Conservation (phyloP, 495 filamentous ascomycete species). For the Aspergillus egyptiacus region DNA sequence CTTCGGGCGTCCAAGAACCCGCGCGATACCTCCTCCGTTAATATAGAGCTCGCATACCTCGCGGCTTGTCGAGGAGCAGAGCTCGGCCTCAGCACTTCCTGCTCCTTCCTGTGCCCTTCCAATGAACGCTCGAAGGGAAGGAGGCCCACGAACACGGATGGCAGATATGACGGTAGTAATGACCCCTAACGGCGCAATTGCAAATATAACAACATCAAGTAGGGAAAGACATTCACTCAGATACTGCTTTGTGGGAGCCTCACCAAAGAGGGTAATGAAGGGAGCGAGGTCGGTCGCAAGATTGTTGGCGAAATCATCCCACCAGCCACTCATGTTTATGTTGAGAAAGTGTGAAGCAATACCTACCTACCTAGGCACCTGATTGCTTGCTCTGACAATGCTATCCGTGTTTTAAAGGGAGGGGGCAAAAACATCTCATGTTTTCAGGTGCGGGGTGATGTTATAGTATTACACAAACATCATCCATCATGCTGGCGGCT, state of each 20-base stretch:
- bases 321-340: too few relatives aligned
- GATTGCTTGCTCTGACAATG: too few relatives aligned
- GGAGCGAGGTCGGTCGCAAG: constrained; percentile 6
- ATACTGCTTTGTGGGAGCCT: constrained; percentile 5
- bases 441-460: too few relatives aligned
- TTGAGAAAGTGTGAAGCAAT: too few relatives aligned
- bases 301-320: constrained; percentile 9
- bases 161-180: not conserved
- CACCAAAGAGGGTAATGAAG: constrained; percentile 3
- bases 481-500: too few relatives aligned
- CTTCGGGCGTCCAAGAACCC: constrained; percentile 4
- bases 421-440: too few relatives aligned
- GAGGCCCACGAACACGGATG: constrained; percentile 1
- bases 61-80: constrained; percentile 6
- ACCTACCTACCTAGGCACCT: too few relatives aligned
- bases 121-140: constrained; percentile 3
- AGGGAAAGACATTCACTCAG: constrained; percentile 1
- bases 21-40: constrained; percentile 5
- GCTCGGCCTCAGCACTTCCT: constrained; percentile 1
- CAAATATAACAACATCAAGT: constrained; percentile 6
- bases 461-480: too few relatives aligned
- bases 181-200: constrained; percentile 6
- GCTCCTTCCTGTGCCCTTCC: constrained; percentile 5
- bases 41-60: constrained; percentile 4
- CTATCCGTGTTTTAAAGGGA: too few relatives aligned